phyloP scores from a whole-genome alignment of 1,139 yeast genomes.

The Suhomyces chickasaworum region DNA sequence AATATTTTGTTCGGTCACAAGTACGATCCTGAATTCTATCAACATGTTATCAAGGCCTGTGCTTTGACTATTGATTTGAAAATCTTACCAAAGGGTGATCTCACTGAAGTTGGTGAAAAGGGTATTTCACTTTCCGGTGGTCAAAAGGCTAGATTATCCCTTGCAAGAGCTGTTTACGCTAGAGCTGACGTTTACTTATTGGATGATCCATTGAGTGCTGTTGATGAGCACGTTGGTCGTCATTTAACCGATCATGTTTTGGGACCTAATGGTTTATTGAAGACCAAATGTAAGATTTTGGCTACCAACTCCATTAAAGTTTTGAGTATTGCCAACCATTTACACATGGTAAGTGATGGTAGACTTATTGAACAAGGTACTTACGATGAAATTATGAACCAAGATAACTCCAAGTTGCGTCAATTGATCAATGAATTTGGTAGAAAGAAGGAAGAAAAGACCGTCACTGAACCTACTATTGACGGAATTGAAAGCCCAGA shows the following conservation, averaged over 20 bases:
- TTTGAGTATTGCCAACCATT: constrained; percentile 71
- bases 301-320: constrained; percentile 92
- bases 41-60: constrained; percentile 82
- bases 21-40: constrained; percentile 78
- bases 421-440: constrained; percentile 78
- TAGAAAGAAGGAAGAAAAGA: constrained; percentile 37
- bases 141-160: constrained; percentile 89
- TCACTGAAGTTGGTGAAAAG: constrained; percentile 93
- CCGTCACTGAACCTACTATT: constrained; percentile 15
- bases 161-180: constrained; percentile 94
- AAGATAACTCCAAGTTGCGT: constrained; percentile 56
- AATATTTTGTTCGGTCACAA: constrained; percentile 57
- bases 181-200: constrained; percentile 88
- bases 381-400: constrained; percentile 57
- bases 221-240: constrained; percentile 91
- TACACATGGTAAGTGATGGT: constrained; percentile 76
- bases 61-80: constrained; percentile 76
- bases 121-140: constrained; percentile 97
- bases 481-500: constrained; percentile 13
- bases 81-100: constrained; percentile 83
- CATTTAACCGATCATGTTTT: constrained; percentile 78
- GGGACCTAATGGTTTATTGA: constrained; percentile 79
- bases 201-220: constrained; percentile 94
- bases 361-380: constrained; percentile 77
- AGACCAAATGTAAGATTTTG: constrained; percentile 73